Base-by-base conservation (phyloP, 2,329 filamentous ascomycete genomes). In the Clarireedia monteithiana region DNA sequence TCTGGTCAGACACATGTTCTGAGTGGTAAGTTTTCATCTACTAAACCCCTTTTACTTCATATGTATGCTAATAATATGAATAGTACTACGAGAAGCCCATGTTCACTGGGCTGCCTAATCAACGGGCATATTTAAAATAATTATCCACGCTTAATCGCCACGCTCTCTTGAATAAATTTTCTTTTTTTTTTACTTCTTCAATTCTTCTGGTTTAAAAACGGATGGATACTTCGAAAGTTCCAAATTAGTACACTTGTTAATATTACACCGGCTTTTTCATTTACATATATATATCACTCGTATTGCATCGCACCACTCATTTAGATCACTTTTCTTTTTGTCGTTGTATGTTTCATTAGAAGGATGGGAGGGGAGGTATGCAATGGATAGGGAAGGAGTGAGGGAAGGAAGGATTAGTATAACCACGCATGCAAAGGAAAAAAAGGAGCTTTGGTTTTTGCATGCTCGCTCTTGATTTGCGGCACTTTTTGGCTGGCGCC, bases 1-100 rank as follows among this genome's bases (percentile, higher is more conserved):
- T 70, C 74, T 26, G 79, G 81, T 12, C 83, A 86, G 70, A 67
- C 74, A 57, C 75, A 75, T 54, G 73, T 83, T 36, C 67, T 86
- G 53, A 71, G 75, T 53, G 62, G 68, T 70, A 63, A 54, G 66
- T 62, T 48, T 17, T 42, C 1, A 17, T 42, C 20, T 42, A 14
- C 10, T n/a, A 12, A 9, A 12, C 4, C 1, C 15, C 20, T 42
- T 15, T 17, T 10, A 42, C 15, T 20, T 42, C 6, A 3, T 6
- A 20, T 42, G 20, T 3, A 17, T 42, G 39, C 39, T 42, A 20
- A 42, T 14, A 5, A 20, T 17, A 10, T 17, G 15, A 17, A 42
- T 20, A 42, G 39, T 42, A 6, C 6, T 42, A 42, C 39, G 20
- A 42, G 39, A 42, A 17, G 39, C 39, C n/a, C 23, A 47, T 24